Evolutionary conservation across 495 filamentous ascomycete species (phyloP), one percentile per base, ranked within the genome.

Genomic region (Neurospora sp.): DNA sequence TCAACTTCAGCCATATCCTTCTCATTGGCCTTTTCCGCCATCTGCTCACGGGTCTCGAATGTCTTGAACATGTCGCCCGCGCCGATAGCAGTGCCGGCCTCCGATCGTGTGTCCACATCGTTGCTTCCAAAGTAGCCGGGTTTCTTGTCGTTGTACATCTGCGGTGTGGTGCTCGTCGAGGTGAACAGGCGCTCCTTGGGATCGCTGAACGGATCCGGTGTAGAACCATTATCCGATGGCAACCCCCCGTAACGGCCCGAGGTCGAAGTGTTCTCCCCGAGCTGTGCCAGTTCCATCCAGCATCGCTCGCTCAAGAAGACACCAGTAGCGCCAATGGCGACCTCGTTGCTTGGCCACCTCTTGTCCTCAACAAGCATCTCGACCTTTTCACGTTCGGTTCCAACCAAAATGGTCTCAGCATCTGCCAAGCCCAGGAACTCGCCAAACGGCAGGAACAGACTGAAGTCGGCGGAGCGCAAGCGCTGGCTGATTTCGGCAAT

Each of bases 11-110:
- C 87, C 85, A 98, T 90, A 37, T 93, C 89, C 80, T 93, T 93
- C 71, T 96, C 92, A 75, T 97, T 95, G 74, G 92, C 94, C 70
- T 97, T 96, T 79, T 98, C 94, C 4, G 94, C 92, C 92, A 98
- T 94, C 80, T 96, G 91, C 80, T 96, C 90, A 70, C 91, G 87
- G 4, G 93, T 97, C 74, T 98, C 94, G n/a, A 98, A 85, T 74
- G 97, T 96, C 74, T 91, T 91, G 87, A 99, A 99, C 95, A 99
- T 97, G 78, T 99, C 94, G 18, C 96, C 95, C 69, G 89, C 91
- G 71, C 93, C 91, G 75, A 97, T 92, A 18, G 94, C 94, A 16
- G 93, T 97, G 4, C 93, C 95, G 6, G 94, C 94, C 39, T 99
- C 94, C 22, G 95, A 98, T 70, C 93, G 90, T 3, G 90, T 85